Base-by-base conservation (phyloP, 257 asterid genomes). In the Solanum piurae region DNA sequence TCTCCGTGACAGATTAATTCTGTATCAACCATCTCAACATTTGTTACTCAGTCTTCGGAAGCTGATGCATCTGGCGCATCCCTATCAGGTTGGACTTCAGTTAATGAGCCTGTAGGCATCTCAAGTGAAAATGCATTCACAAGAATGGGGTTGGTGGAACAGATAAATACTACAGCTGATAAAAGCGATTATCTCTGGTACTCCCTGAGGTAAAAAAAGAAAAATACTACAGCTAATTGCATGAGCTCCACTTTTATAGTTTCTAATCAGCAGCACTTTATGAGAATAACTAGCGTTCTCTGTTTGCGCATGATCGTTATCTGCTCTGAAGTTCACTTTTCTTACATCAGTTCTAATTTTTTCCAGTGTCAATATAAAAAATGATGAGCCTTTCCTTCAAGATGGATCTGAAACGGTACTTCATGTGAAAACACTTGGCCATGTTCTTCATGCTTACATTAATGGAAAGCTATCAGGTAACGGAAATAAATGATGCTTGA, bases 111-210 rank as follows among this genome's bases (percentile, higher is more conserved):
- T 77, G 95, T 94, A 33, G 99, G 99, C 46, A 96, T 96, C 84
- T 92, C 98, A 44, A 95, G 96, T 87, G 64, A 89, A 27, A 90
- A 55, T 60, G 94, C 98, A 38, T 92, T 94, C 88, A 86, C 89
- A 10, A 94, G 90, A 88, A 72, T 10, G 49, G 98, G 97, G 60
- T 86, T 96, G 52, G 80, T 89, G 46, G 99, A 96, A 84, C 99
- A 96, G 91, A 96, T 96, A 89, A 95, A 93, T 86, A 96, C 97
- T 1, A 94, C 98, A 69, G 95, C 95, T 84, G 98, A 95, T 89
- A 90, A 84, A 88, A 96, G 98, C 87, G 98, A 95, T 88, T 93
- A 94, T 87, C 91, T 95, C 66, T 95, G 98, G 99, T 96, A 96
- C 89, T 94, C 99, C 29, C 16, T 84, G 85, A 94, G 98, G 99